Base-by-base conservation (phyloP, 2,329 filamentous ascomycete species). In the Aureobasidium melanogenum region DNA sequence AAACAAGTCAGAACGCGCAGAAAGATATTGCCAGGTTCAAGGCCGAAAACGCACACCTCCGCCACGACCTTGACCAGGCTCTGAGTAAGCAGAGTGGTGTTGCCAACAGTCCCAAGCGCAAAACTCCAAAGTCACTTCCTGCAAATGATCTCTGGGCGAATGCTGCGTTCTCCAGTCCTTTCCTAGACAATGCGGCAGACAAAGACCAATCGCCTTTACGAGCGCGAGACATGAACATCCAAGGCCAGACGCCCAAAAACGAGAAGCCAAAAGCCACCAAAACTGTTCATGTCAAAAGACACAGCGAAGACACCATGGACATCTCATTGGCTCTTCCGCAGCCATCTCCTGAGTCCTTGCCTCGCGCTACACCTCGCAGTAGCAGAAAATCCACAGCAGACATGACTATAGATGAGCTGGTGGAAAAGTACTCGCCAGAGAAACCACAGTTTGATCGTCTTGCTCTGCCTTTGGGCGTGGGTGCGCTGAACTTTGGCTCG, bases 361-460 rank as follows among this genome's bases (percentile, higher is more conserved):
- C 47, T 44, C 54, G 47, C 34, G 14, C 38, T 19, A 48, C 44
- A 14, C 61, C 43, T 39, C 61, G 39, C 44, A 51, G 47, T 15
- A 41, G 30, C 32, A 51, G 36, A 19, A 56, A 51, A 3, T 24
- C 41, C 2, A 51, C 41, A 34, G 61, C 39, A 28, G 54, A 54
- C 7, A 43, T 41, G 36, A 58, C 52, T 34, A 62, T 62, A 19
- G 51, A 56, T 14, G 43, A 62, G n/a, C 52, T 61, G 14, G 48
- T 61, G 8, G 60, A 57, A 12, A 62, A 44, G 43, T 62, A 57
- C 36, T 62, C 52, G 26, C 60, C 59, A 28, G 48, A 47, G 14
- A 61, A 61, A 28, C 54, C 47, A 7, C 44, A 51, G 5, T 59
- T 58, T n/a, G 61, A 62, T 54, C 61, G 61, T 30, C 36, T 59